Evolutionary conservation across 192 early-diverging fungal genomes (phyloP).

Genomic region (Coemansia sp.): DNA sequence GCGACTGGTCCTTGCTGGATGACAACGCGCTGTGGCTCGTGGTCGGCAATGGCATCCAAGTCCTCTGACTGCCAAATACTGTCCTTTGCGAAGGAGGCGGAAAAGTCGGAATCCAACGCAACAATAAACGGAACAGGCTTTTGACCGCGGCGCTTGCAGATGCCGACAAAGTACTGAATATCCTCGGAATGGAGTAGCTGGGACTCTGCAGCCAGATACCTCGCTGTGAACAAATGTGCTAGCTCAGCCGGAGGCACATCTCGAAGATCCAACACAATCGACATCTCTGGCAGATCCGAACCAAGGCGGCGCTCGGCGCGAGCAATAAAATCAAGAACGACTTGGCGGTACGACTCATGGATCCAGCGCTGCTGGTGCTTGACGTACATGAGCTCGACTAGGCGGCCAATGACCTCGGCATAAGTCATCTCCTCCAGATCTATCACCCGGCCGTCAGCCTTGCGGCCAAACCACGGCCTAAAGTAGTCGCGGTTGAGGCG

Average conservation of each 20-base stretch:
- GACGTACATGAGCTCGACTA: constrained; percentile 85
- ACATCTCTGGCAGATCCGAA: background rate
- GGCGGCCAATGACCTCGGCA: constrained; percentile 75
- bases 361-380: constrained; percentile 79
- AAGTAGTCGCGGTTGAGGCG: constrained; percentile 70
- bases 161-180: constrained; percentile 41
- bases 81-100: constrained; percentile 89
- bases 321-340: constrained; percentile 76
- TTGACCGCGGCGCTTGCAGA: constrained; percentile 54
- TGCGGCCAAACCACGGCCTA: constrained; percentile 95
- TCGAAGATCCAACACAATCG: background rate
- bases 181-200: constrained; percentile 46
- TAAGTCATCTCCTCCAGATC: constrained; percentile 96
- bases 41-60: constrained; percentile 74
- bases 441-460: constrained; percentile 68
- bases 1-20: constrained; percentile 90
- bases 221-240: constrained; percentile 31
- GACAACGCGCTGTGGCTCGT: constrained; percentile 78
- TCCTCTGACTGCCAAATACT: constrained; percentile 89
- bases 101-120: constrained; percentile 85
- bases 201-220: constrained; percentile 9
- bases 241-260: background rate
- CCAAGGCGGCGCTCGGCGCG: constrained; percentile 75
- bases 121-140: constrained; percentile 93
- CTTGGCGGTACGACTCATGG: constrained; percentile 65